Percentiles rank a stretch among this genome's conserved stretches.
These are phyloP conservation scores for Brasenia schreberi DNA, from an alignment of 164 flowering plant genomes.

Conservation along the genomic window DNA sequence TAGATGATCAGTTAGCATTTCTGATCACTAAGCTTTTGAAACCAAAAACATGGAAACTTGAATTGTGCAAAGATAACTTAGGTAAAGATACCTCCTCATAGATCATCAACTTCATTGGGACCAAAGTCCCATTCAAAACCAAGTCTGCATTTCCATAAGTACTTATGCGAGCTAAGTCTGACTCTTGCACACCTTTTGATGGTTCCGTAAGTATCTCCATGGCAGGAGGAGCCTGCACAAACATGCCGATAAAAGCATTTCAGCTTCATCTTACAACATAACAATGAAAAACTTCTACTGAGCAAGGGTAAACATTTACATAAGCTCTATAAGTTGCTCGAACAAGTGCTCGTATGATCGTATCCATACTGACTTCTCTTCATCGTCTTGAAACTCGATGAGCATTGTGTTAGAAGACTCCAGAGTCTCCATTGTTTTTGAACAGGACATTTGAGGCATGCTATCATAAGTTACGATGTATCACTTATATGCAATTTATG, in stretches of 20 bases:
- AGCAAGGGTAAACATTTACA: conserved; percentile 21
- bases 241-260: conserved; percentile 5
- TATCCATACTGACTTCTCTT: conserved; percentile 65
- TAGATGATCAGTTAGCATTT: not conserved
- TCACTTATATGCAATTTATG: too few relatives aligned
- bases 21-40: not conserved
- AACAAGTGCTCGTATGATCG: conserved; percentile 65
- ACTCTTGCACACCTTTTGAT: conserved; percentile 16
- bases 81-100: conserved; percentile 61
- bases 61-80: not conserved
- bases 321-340: conserved; percentile 90
- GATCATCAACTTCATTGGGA: conserved; percentile 57
- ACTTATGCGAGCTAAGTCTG: conserved; percentile 19
- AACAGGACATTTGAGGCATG: too few relatives aligned
- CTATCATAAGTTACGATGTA: too few relatives aligned
- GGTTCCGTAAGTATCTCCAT: conserved; percentile 43
- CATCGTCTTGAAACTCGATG: conserved; percentile 56
- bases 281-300: not conserved
- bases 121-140: conserved; percentile 65
- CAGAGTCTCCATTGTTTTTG: conserved; percentile 41
- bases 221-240: conserved; percentile 56
- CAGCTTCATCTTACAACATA: conserved; percentile 1
- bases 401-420: conserved; percentile 84
- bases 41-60: not conserved
- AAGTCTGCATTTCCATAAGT: too few relatives aligned